Evolutionary conservation across 1,139 yeast genomes (phyloP), one percentile per base, ranked within the genome.

Genomic region (Taiozyma sp.): DNA sequence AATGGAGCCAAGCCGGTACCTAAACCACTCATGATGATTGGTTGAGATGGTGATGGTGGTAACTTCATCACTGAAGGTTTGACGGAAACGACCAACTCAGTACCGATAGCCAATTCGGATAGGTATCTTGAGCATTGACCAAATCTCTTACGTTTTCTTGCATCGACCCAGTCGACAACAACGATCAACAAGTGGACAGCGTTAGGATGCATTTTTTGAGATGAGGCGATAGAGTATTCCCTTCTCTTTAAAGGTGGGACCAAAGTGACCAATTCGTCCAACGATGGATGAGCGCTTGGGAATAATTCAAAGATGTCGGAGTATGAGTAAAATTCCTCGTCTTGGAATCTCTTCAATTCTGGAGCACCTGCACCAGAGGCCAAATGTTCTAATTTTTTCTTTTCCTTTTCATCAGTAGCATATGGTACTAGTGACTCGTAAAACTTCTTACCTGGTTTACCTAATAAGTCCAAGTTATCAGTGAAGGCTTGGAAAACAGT

Each of bases 1-100:
- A 93, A 93, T 52, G 99, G 99, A 24, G 99, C 99, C 63, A 93
- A 80, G 57, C 99, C 99, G 52, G 99, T 93, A 72, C 99, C 99
- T 60, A 93, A 79, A 64, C 99, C 99, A 59, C 96, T 86, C 98
- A 93, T 92, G 57, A 93, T 84, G 62, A 93, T 87, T 32, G 99
- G 98, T 68, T 89, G 95, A 46, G 84, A 80, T 12, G 96, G 79
- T 57, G 81, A 78, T 61, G 93, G 87, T 54, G 99, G 98, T 57
- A 92, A 78, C 73, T 92, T 92, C 97, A 93, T 91, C 46, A 93
- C 97, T 14, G 97, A 90, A 23, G 98, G 97, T 72, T 93, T 93
- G 51, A 93, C 97, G 58, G 95, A 84, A 16, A 93, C 99, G 51
- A 91, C 96, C 54, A 93, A 78, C 69, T 90, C 97, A 49, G 87